Conservation (phyloP, 176 grass and related monocot species). For the Guadua angustifolia region DNA sequence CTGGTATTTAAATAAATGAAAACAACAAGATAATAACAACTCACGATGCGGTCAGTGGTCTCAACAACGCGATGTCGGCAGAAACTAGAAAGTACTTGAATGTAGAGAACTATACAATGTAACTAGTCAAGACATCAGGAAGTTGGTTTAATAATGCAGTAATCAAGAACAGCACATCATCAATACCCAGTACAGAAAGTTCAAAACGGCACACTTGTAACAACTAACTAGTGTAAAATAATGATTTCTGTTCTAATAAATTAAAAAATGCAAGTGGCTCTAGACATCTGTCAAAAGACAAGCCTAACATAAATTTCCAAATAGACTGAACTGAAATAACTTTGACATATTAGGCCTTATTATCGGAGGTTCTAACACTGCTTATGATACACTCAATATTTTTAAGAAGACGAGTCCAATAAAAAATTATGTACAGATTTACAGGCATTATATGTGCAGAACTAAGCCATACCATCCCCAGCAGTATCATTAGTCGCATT, state of each 20-base stretch:
- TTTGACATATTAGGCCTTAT: background rate
- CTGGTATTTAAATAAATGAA: background rate
- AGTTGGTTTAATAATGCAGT: background rate
- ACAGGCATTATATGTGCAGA: background rate
- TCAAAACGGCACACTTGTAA: background rate
- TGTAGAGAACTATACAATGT: background rate
- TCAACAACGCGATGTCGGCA: background rate
- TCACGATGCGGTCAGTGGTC: background rate
- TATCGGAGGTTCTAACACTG: constrained; percentile 1
- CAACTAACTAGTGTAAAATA: background rate
- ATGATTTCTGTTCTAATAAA: background rate
- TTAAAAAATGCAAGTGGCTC: background rate
- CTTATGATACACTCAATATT: background rate
- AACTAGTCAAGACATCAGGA: background rate
- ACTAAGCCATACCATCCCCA: background rate
- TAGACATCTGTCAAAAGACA: background rate
- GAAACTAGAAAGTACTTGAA: background rate
- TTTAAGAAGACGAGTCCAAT: background rate
- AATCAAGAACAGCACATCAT: background rate
- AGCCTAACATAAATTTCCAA: constrained; percentile 1
- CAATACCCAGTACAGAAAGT: background rate
- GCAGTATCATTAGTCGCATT: too few relatives aligned
- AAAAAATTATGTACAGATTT: background rate
- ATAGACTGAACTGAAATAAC: constrained; percentile 19
- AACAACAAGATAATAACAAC: background rate